Percentiles rank a stretch among this genome's conserved stretches.
phyloP scores from a whole-genome alignment of 495 filamentous ascomycete genomes.

The Podospora appendiculata region DNA sequence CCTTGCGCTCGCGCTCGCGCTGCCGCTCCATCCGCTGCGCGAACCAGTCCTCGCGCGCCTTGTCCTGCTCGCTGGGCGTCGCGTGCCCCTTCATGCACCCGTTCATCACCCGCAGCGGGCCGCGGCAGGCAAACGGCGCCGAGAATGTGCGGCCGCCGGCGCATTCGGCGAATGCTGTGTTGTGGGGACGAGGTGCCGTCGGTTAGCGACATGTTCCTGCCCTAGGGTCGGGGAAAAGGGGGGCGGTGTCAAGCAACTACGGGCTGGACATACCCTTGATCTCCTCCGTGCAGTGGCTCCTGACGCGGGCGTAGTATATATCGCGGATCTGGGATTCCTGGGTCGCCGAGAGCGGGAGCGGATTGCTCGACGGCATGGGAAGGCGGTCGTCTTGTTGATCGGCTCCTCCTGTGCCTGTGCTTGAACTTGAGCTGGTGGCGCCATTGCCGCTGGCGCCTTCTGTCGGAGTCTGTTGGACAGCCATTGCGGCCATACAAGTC shows the following conservation, averaged over 20 bases:
- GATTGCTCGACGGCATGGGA: conserved; percentile 65
- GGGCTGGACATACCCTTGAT: conserved; percentile 61
- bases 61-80: conserved; percentile 76
- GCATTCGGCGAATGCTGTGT: conserved; percentile 78
- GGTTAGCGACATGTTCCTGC: no score
- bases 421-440: not conserved
- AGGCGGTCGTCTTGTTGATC: conserved; percentile 9
- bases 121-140: conserved; percentile 76
- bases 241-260: no score
- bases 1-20: conserved; percentile 53
- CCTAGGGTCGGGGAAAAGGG: not conserved
- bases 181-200: conserved; percentile 1
- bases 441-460: not conserved
- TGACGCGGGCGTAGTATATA: conserved; percentile 81
- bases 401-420: not conserved
- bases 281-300: conserved; percentile 68
- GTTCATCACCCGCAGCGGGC: conserved; percentile 79
- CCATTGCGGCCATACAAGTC: conserved; percentile 30
- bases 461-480: conserved; percentile 2
- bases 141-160: conserved; percentile 77
- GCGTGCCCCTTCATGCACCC: conserved; percentile 82
- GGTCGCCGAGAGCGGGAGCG: conserved; percentile 81
- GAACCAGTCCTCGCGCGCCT: conserved; percentile 92
- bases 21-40: conserved; percentile 58
- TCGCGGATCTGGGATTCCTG: conserved; percentile 90